Base-by-base conservation (phyloP, 768 basidiomycete genomes). In the Lentinula guzmanii region DNA sequence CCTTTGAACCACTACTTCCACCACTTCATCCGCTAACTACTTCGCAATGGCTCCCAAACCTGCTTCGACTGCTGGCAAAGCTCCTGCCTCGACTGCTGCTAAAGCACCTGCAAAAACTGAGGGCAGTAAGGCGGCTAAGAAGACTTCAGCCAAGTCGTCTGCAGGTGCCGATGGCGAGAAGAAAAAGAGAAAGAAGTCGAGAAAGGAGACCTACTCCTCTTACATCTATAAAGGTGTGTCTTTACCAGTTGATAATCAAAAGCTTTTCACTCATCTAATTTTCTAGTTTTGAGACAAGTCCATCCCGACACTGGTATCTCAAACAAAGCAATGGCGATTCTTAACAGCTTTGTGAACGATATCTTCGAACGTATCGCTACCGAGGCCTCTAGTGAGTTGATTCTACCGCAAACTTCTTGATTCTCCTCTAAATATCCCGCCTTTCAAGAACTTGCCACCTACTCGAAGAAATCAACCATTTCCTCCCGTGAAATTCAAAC, bases 291-390 rank as follows among this genome's bases (percentile, higher is more conserved):
- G 64, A 94, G 93, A 77, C 94, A 98, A 79, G 95, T 98, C 62
- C 96, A 98, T 81, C 94, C 95, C 56, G 96, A 98, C 71, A 98
- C 93, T 55, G 96, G 95, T 88, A 98, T 98, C 79, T 95, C 95
- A 60, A 98, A 97, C 87, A 96, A 96, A 82, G 94, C 93, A 21
- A 95, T 96, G 93, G 90, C 93, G 63, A 95, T 97, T 71, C 77
- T 97, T 61, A 96, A 96, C 82, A 92, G 89, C 61, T 97, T 97
- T 71, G 94, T 97, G 70, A 95, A 95, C 69, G 94, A 97, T 68
- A 96, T 93, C 66, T 94, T 93, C 65, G 92, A 93, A 71, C 90
- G 92, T n/a, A 93, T 95, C 68, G 92, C 92, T 10, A 86, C 89
- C 0, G 93, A 95, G 71, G 93, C 92, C 42, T 93, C 92, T 60